Base-by-base conservation (phyloP, 352 stramenopile genomes). In the Plasmopara muralis region DNA sequence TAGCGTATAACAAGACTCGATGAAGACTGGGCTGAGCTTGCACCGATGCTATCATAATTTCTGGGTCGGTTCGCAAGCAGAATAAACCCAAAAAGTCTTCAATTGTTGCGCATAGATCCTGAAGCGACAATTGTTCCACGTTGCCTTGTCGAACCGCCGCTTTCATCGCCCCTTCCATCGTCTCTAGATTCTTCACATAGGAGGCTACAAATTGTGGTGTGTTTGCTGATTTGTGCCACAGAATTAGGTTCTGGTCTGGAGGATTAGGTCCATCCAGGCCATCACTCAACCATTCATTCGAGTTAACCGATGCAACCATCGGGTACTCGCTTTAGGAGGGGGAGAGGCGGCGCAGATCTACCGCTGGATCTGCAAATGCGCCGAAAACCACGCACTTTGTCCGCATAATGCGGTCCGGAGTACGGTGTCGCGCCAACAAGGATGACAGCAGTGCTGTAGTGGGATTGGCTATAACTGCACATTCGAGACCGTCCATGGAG, bases 11-110 rank as follows among this genome's bases (percentile, higher is more conserved):
- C 38, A 43, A 18, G 38, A 20, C 12, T 18, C 38, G 38, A n/a
- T 43, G n/a, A 43, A 43, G 38, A 43, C 38, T 43, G 8, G 38
- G 38, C n/a, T 43, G 38, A 18, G n/a, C 38, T 43, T 43, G n/a
- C 2, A 25, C 13, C 14, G 38, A 25, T 12, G 38, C 16, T n/a
- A 43, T 9, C n/a, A 43, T 0, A 20, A 18, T 43, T 4, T 43
- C 38, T 18, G 38, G 30, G 9, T 34, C 30, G 9, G 5, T 34
- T 9, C 5, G 5, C 9, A 9, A 34, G 30, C 5, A 34, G 9
- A 34, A 34, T 5, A 9, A 9, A 9, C 30, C 30, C 30, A 34
- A 34, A 34, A 34, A 34, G 5, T 20, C 38, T 25, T 18, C 38
- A 43, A 20, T 43, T 10, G 20, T n/a, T 10, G 12, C n/a, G 38